phyloP scores from a whole-genome alignment of 2,329 filamentous ascomycete species.

The Alternaria atra region DNA sequence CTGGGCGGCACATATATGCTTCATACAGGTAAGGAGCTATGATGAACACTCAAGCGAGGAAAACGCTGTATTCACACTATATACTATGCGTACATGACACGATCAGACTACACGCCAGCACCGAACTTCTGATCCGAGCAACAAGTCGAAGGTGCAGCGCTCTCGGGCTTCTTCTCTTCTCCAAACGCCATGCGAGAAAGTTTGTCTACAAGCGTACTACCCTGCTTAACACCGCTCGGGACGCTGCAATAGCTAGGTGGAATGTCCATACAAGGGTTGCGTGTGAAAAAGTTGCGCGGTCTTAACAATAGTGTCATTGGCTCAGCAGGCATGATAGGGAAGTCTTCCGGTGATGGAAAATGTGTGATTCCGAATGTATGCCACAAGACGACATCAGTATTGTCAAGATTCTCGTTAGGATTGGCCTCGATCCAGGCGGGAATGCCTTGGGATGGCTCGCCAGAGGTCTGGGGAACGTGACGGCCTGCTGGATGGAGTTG shows the following conservation, averaged over 20 bases:
- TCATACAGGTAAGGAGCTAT: background rate
- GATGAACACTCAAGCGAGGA: background rate
- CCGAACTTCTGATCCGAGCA: constrained; percentile 33
- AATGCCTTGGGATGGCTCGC: constrained; percentile 76
- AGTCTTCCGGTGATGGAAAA: constrained; percentile 89
- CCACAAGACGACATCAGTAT: constrained; percentile 90
- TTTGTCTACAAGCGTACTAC: constrained; percentile 58
- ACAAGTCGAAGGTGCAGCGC: constrained; percentile 18
- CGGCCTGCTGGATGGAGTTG: constrained; percentile 86
- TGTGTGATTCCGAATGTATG: constrained; percentile 93
- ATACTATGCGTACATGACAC: background rate
- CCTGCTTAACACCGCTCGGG: constrained; percentile 71
- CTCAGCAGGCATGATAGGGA: constrained; percentile 85
- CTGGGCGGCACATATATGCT: background rate
- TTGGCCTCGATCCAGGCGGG: constrained; percentile 78
- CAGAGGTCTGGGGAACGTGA: constrained; percentile 87
- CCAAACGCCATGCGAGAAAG: constrained; percentile 61
- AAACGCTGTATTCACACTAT: background rate
- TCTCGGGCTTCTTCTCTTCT: constrained; percentile 35
- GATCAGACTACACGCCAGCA: constrained; percentile 19
- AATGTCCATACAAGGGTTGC: constrained; percentile 82
- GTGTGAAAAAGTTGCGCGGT: constrained; percentile 82
- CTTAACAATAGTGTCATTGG: constrained; percentile 82
- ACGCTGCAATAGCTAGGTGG: constrained; percentile 77
- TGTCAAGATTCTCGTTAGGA: constrained; percentile 72